Conservation (phyloP, 371 early-diverging fungal species). For the Apophysomyces variabilis region DNA sequence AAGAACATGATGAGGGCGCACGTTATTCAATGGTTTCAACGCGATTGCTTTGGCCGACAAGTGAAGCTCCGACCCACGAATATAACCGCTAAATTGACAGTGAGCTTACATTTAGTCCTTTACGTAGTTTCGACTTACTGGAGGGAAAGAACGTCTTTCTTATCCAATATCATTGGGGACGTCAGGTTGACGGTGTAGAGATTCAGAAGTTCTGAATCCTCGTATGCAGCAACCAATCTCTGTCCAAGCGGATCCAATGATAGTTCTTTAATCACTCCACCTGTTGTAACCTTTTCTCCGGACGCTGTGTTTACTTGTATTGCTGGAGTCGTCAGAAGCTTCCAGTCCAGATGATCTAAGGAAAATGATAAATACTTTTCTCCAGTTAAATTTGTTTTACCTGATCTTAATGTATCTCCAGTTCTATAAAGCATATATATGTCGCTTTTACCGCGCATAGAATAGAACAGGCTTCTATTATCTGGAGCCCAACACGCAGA, state of each 20-base stretch:
- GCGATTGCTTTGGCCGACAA: slow-evolving; percentile 8
- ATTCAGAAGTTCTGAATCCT: slow-evolving; percentile 27
- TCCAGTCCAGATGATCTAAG: slow-evolving; percentile 11
- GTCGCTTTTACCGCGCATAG: slow-evolving; percentile 43
- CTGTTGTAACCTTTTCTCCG: slow-evolving; percentile 11
- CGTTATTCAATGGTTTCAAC: slow-evolving; percentile 15
- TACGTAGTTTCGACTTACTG: slow-evolving; percentile 25
- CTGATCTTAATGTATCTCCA: slow-evolving; percentile 16
- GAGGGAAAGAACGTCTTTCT: slow-evolving; percentile 19
- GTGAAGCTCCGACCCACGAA: slow-evolving; percentile 29
- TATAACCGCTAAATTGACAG: slow-evolving; percentile 33
- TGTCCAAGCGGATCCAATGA: slow-evolving; percentile 35
- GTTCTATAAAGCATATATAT: slow-evolving; percentile 33
- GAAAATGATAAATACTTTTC: too few relatives aligned
- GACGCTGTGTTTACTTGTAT: neutral
- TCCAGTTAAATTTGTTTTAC: neutral
- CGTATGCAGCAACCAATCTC: slow-evolving; percentile 37
- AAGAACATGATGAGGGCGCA: slow-evolving; percentile 24
- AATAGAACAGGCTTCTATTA: slow-evolving; percentile 38
- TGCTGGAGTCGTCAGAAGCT: slow-evolving; percentile 15
- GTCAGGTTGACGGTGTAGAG: slow-evolving; percentile 29
- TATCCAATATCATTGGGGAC: slow-evolving; percentile 21
- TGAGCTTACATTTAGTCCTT: neutral
- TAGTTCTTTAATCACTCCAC: slow-evolving; percentile 37
- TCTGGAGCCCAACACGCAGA: slow-evolving; percentile 55